Conservation (phyloP, 352 stramenopile species). For the Halophytophthora polymorphica region DNA sequence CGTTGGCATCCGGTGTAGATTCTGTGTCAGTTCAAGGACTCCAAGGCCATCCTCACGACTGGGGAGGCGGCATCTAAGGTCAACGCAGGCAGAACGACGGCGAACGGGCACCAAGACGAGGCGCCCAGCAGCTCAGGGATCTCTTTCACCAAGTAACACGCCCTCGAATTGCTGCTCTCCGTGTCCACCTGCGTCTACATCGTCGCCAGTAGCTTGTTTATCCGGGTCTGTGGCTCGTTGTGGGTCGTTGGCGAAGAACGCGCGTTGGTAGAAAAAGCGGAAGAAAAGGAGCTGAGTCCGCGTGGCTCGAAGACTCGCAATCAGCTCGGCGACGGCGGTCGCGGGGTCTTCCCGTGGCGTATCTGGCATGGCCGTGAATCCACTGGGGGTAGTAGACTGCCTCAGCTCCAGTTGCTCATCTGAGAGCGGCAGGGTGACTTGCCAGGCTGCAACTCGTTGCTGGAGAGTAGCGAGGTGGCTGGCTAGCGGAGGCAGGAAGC, state of each 20-base stretch:
- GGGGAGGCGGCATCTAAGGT: background rate
- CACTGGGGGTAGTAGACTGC: conserved; percentile 4
- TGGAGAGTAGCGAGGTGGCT: conserved; percentile 3
- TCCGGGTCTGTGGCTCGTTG: background rate
- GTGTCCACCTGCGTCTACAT: background rate
- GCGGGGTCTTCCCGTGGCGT: conserved; percentile 17
- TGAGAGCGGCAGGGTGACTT: conserved; percentile 10
- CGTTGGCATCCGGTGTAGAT: conserved; percentile 36
- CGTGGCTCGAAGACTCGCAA: conserved; percentile 13
- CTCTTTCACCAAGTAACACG: too few relatives aligned
- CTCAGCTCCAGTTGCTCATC: conserved; percentile 18
- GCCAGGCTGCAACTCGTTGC: conserved; percentile 7
- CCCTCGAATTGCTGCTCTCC: too few relatives aligned
- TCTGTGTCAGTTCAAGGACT: conserved; percentile 54
- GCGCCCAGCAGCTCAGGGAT: too few relatives aligned
- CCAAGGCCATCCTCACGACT: conserved; percentile 29
- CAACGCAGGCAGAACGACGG: conserved; percentile 8
- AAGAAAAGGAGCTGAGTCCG: conserved; percentile 26
- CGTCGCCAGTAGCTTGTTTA: background rate
- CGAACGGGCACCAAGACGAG: too few relatives aligned
- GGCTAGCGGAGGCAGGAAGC: conserved; percentile 12
- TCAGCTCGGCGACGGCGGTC: conserved; percentile 4
- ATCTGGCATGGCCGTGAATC: background rate
- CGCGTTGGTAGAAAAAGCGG: conserved; percentile 32
- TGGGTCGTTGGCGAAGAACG: conserved; percentile 31